These are phyloP conservation scores for Stygiomarasmius scandens DNA, from an alignment of 1,284 basidiomycete species.

Conservation along the genomic window DNA sequence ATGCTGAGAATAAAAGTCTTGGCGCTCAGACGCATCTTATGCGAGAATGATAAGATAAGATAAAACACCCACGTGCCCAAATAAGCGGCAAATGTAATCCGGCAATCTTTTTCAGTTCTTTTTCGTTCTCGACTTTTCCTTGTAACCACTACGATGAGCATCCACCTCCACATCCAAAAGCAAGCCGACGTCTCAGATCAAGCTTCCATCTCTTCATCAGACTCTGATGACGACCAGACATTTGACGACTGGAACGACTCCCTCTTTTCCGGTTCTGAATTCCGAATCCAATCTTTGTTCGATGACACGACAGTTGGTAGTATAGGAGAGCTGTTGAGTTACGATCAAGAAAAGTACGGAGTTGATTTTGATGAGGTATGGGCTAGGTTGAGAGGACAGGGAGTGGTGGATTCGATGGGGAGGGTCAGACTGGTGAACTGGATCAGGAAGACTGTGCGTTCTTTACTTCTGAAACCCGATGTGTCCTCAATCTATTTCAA, in stretches of 20 bases:
- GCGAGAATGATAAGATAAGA: too few species aligned
- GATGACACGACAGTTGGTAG: conserved; percentile 67
- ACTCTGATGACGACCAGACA: conserved; percentile 61
- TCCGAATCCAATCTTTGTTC: conserved; percentile 73
- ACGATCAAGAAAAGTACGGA: conserved; percentile 66
- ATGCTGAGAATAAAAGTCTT: too few species aligned
- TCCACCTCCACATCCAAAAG: conserved; percentile 6
- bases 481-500: conserved; percentile 5
- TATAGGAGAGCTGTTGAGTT: conserved; percentile 59
- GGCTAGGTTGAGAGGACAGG: conserved; percentile 52
- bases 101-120: background rate
- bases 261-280: conserved; percentile 61
- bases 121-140: background rate
- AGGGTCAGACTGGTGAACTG: conserved; percentile 83
- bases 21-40: too few species aligned
- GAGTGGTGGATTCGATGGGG: conserved; percentile 67
- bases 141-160: conserved; percentile 9
- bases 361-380: conserved; percentile 64
- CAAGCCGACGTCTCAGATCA: conserved; percentile 4
- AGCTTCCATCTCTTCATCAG: conserved; percentile 2
- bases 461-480: background rate
- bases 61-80: background rate
- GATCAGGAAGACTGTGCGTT: conserved; percentile 67
- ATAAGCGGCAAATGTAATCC: background rate
- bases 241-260: conserved; percentile 73